Evolutionary conservation across 1,284 basidiomycete genomes (phyloP).

Genomic region (Tilletia setariae): DNA sequence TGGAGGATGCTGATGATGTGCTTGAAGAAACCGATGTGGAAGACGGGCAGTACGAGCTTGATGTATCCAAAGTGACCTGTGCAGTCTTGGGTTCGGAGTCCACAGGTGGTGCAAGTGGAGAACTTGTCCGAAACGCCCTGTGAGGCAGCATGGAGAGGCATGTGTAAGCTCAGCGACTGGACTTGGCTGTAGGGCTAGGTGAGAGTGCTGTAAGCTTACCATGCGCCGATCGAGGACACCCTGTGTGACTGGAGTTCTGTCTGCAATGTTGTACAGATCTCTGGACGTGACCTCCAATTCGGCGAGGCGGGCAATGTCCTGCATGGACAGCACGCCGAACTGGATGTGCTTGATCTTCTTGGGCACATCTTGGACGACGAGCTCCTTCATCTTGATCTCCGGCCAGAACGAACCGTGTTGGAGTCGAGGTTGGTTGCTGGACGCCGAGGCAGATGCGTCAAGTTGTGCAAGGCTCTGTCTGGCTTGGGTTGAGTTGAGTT

Average conservation of each 20-base stretch:
- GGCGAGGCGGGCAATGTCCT: slow-evolving; percentile 53
- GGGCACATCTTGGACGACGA: slow-evolving; percentile 34
- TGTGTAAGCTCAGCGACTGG: background rate
- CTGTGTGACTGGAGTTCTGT: slow-evolving; percentile 45
- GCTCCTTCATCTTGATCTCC: slow-evolving; percentile 44
- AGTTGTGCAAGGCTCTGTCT: too few relatives aligned
- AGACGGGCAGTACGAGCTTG: slow-evolving; percentile 82
- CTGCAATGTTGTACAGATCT: slow-evolving; percentile 47
- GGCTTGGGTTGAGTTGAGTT: too few relatives aligned
- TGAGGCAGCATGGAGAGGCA: background rate
- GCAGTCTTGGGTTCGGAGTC: slow-evolving; percentile 85
- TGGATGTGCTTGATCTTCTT: slow-evolving; percentile 55
- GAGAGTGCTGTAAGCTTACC: slow-evolving; percentile 15
- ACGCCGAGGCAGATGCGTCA: too few relatives aligned
- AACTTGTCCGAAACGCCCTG: slow-evolving; percentile 94
- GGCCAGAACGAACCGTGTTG: background rate
- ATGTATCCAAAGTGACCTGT: slow-evolving; percentile 85
- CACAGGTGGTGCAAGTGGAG: slow-evolving; percentile 90
- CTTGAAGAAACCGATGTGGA: slow-evolving; percentile 95
- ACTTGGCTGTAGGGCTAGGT: background rate
- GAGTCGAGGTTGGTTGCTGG: too few relatives aligned
- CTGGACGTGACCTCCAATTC: slow-evolving; percentile 51
- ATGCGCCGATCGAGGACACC: slow-evolving; percentile 51
- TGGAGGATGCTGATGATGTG: slow-evolving; percentile 90
- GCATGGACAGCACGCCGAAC: slow-evolving; percentile 53